Evolutionary conservation across 1,284 basidiomycete genomes (phyloP).

Genomic region (Agaricales sp.): DNA sequence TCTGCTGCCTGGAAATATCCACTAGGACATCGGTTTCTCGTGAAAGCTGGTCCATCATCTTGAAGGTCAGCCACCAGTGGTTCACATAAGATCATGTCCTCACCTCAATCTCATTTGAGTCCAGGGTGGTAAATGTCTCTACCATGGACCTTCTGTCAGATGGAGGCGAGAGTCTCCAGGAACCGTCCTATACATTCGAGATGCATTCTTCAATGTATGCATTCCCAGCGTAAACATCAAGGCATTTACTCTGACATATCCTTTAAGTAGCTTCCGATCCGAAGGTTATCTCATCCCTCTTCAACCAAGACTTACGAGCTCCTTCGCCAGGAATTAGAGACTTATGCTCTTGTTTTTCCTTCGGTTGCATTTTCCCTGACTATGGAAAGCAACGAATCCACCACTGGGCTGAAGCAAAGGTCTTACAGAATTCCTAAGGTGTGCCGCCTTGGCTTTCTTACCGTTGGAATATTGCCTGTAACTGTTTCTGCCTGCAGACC

Average conservation of each 20-base stretch:
- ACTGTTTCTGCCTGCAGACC: constrained; percentile 38
- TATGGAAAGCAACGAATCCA: constrained; percentile 31
- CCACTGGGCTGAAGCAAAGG: constrained; percentile 27
- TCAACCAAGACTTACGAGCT: constrained; percentile 47
- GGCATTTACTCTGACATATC: constrained; percentile 7
- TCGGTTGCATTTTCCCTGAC: constrained; percentile 61
- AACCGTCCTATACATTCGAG: constrained; percentile 72
- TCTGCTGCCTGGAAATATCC: constrained; percentile 68
- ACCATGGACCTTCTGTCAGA: constrained; percentile 59
- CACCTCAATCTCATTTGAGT: constrained; percentile 5
- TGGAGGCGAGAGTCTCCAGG: constrained; percentile 64
- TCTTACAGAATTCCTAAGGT: constrained; percentile 59
- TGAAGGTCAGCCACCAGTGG: constrained; percentile 48
- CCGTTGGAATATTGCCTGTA: no score
- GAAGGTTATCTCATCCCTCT: constrained; percentile 57
- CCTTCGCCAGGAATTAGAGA: constrained; percentile 63
- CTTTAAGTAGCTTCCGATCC: constrained; percentile 65
- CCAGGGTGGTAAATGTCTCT: constrained; percentile 58
- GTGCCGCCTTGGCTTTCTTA: constrained; percentile 10
- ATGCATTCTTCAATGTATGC: constrained; percentile 78
- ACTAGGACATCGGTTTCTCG: constrained; percentile 51
- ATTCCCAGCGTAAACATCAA: no score
- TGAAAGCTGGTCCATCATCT: constrained; percentile 61
- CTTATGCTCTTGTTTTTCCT: constrained; percentile 63
- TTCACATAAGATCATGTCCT: constrained; percentile 2